phyloP scores from a whole-genome alignment of 1,284 basidiomycete species.

The Cystobasidiaceae sp. region DNA sequence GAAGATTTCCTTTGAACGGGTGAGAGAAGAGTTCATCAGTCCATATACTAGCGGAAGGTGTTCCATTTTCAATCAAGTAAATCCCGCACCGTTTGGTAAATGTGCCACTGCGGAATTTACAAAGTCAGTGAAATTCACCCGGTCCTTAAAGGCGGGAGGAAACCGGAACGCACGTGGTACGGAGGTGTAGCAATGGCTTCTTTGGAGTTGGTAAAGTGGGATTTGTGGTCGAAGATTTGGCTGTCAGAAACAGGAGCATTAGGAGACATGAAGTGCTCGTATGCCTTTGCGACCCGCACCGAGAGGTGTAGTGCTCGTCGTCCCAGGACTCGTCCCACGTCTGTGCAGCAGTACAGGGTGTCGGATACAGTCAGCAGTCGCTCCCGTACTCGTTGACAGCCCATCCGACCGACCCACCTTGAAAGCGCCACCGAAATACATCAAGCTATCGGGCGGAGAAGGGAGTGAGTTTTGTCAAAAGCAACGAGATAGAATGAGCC shows the following conservation, averaged over 20 bases:
- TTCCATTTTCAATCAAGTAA: too few relatives aligned
- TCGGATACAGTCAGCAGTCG: background rate
- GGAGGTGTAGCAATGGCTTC: constrained; percentile 45
- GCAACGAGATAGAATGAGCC: too few relatives aligned
- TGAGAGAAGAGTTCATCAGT: constrained; percentile 40
- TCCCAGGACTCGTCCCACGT: constrained; percentile 30
- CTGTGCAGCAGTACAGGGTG: too few relatives aligned
- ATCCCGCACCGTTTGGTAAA: constrained; percentile 21
- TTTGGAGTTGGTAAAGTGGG: constrained; percentile 42
- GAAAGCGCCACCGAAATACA: constrained; percentile 38
- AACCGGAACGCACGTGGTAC: constrained; percentile 35
- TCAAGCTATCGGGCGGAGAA: too few relatives aligned
- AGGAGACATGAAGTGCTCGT: too few relatives aligned
- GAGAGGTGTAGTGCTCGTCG: constrained; percentile 27
- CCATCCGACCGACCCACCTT: constrained; percentile 21
- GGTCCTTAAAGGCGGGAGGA: background rate
- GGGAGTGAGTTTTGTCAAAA: too few relatives aligned
- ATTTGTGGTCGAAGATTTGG: constrained; percentile 43
- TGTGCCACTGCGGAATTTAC: constrained; percentile 12
- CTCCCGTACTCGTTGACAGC: background rate
- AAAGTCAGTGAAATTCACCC: background rate
- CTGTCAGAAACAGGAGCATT: constrained; percentile 19
- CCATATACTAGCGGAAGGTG: background rate
- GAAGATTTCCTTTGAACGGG: constrained; percentile 42
- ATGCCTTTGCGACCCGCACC: too few relatives aligned